A percentile compares a stretch with the other conserved stretches of the same genome.
Evolutionary conservation across 768 basidiomycete species (phyloP).

Genomic region (Mycena metata): DNA sequence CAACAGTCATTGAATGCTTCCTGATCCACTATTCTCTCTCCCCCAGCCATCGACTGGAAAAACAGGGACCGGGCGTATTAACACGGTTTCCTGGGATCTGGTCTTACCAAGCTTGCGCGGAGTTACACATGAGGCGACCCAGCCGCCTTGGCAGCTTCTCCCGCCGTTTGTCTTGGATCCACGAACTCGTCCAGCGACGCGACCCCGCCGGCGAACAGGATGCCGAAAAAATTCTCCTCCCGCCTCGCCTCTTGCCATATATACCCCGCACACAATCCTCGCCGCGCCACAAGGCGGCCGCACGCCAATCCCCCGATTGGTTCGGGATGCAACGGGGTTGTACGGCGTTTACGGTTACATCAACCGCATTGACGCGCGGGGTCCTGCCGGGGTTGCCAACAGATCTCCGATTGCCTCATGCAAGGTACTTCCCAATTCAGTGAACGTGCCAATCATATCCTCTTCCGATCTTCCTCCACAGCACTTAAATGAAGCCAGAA

Average conservation of each 20-base stretch:
- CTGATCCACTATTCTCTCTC: no score
- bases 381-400: no score
- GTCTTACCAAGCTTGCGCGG: no score
- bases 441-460: slow-evolving; percentile 19
- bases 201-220: neutral
- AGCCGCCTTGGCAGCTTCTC: no score
- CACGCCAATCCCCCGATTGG: slow-evolving; percentile 2
- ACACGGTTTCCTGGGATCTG: no score
- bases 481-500: slow-evolving; percentile 1
- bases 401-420: slow-evolving; percentile 30
- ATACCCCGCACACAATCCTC: no score
- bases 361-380: slow-evolving; percentile 1
- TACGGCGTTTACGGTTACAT: slow-evolving; percentile 9
- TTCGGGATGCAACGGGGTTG: slow-evolving; percentile 8
- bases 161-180: no score
- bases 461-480: slow-evolving; percentile 21
- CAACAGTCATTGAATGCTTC: neutral
- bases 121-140: no score
- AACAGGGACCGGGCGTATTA: neutral
- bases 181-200: no score
- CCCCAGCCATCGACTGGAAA: neutral
- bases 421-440: neutral
- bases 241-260: no score
- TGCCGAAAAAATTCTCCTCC: no score
- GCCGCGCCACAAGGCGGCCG: no score